A percentile compares a stretch with the other conserved stretches of the same genome.
These are phyloP conservation scores for Flaveria ramosissima DNA, from an alignment of 129 eudicot genomes.

Conservation along the genomic window DNA sequence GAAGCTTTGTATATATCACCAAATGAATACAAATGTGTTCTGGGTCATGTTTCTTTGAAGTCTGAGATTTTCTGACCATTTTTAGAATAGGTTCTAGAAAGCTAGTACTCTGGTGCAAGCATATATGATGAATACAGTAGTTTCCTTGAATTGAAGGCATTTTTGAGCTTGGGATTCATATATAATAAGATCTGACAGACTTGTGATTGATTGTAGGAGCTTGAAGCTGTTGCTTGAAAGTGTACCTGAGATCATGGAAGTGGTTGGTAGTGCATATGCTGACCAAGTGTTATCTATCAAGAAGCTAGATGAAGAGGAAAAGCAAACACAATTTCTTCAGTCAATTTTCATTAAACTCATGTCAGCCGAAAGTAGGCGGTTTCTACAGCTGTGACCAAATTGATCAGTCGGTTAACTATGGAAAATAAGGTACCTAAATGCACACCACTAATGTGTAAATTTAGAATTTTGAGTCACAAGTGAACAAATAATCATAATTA, in stretches of 20 bases:
- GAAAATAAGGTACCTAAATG: constrained; percentile 50
- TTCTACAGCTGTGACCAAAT: constrained; percentile 46
- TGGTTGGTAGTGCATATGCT: constrained; percentile 56
- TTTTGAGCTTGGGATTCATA: background rate
- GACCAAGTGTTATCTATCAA: constrained; percentile 46
- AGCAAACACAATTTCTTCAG: constrained; percentile 52
- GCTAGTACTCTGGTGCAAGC: background rate
- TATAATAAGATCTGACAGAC: constrained; percentile 12
- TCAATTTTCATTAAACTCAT: constrained; percentile 67
- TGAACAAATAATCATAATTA: background rate
- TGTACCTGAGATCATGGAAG: constrained; percentile 81
- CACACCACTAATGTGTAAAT: background rate
- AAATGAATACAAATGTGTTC: background rate
- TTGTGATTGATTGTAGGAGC: constrained; percentile 51
- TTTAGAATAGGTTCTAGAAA: background rate
- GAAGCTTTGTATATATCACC: too few species aligned
- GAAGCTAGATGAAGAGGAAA: constrained; percentile 48
- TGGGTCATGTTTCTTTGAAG: background rate
- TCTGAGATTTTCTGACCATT: background rate
- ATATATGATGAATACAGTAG: background rate
- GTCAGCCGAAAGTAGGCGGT: constrained; percentile 64
- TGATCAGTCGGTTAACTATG: constrained; percentile 56
- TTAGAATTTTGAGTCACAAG: background rate
- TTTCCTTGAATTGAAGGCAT: background rate
- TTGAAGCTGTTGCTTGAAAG: constrained; percentile 58